Evolutionary conservation across 73 alveolate genomes (phyloP).

Genomic region (Tetrahymena malaccensis): DNA sequence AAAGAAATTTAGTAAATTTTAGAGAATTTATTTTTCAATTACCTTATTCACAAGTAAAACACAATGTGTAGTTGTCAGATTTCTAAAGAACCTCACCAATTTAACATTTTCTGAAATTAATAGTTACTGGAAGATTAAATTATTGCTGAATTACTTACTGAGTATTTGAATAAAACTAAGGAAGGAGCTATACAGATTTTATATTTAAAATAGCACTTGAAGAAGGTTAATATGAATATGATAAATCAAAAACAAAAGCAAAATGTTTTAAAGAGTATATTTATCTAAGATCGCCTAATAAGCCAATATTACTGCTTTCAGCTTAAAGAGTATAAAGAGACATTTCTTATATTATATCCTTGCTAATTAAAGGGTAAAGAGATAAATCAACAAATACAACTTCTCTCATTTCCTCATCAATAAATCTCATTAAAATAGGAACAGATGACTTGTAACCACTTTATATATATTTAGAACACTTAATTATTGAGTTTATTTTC

Average conservation of each 20-base stretch:
- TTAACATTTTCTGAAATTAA: background rate
- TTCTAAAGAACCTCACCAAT: background rate
- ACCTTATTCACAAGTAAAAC: background rate
- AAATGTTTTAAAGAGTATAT: background rate
- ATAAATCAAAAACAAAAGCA: background rate
- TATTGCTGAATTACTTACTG: background rate
- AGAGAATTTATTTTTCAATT: no score
- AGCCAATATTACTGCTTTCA: background rate
- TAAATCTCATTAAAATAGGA: background rate
- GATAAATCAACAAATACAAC: background rate
- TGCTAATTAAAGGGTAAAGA: background rate
- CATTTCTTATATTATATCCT: background rate
- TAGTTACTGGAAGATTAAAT: background rate
- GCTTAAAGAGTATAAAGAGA: background rate
- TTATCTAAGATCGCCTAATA: background rate
- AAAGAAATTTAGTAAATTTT: no score
- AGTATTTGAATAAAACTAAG: background rate
- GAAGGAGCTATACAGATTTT: background rate
- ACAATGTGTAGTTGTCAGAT: background rate
- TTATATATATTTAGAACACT: background rate
- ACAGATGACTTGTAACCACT: background rate
- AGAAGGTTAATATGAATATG: background rate
- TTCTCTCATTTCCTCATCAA: background rate
- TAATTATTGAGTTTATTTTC: background rate
- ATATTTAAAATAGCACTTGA: background rate